phyloP scores from a whole-genome alignment of 192 early-diverging fungal genomes.

The Backusella westeae region DNA sequence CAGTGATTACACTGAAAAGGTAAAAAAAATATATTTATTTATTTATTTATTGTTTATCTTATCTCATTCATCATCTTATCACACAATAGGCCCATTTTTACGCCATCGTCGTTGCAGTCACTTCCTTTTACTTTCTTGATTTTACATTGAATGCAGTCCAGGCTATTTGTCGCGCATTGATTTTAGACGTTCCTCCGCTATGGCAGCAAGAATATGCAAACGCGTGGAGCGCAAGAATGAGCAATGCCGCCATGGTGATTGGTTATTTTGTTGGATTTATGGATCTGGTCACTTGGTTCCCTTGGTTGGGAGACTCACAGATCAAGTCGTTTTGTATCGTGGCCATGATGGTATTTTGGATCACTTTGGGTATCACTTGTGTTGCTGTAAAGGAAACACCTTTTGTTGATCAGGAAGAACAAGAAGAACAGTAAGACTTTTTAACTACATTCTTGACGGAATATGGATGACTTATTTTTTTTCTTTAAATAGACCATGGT shows the following conservation, averaged over 20 bases:
- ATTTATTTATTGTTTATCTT: too few species aligned
- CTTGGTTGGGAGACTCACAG: constrained; percentile 72
- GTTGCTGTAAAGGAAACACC: constrained; percentile 55
- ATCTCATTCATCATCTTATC: background rate
- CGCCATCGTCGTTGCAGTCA: constrained; percentile 72
- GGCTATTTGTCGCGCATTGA: constrained; percentile 80
- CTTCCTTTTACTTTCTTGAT: constrained; percentile 87
- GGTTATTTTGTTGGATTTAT: constrained; percentile 89
- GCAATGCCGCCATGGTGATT: constrained; percentile 74
- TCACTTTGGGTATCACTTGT: constrained; percentile 68
- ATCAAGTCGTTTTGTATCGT: constrained; percentile 81
- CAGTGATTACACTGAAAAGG: background rate
- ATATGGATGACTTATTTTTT: background rate
- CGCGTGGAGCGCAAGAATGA: constrained; percentile 87
- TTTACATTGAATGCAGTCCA: constrained; percentile 93
- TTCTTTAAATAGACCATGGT: constrained; percentile 42
- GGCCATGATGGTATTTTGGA: constrained; percentile 61
- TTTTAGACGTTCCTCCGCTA: constrained; percentile 81
- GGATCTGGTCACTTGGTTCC: constrained; percentile 68
- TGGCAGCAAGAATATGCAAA: constrained; percentile 81
- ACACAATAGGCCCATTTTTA: constrained; percentile 16
- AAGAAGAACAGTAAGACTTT: constrained; percentile 17
- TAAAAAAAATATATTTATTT: too few species aligned
- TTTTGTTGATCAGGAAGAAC: constrained; percentile 24
- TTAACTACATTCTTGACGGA: background rate